Base-by-base conservation (phyloP, 1,139 yeast genomes). In the Candida sp. region DNA sequence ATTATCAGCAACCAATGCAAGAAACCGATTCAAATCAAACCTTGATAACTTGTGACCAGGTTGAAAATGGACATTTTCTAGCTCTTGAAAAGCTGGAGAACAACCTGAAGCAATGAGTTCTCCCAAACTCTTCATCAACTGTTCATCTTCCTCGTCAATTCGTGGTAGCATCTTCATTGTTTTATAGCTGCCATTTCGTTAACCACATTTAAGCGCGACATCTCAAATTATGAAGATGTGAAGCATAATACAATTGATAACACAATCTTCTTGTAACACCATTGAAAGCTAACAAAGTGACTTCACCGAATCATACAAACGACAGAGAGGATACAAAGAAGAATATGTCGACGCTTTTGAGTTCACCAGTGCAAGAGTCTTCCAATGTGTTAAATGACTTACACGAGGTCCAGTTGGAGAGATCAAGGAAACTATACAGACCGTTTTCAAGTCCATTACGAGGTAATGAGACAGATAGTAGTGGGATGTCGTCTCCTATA, bases 1-100 rank as follows among this genome's bases (percentile, higher is more conserved):
- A 43, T 69, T 70, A 7, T 51, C 52, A 21, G 62, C 66, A 11
- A 72, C 47, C 6, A 71, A 49, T 11, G 50, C 49, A 5, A 66
- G 45, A 39, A 62, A 60, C 12, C 43, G 46, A 3, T 48, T 44
- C 4, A 64, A 21, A 39, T 49, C 44, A 5, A 40, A 41, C 2
- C 45, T 22, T 0, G 47, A 29, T 19, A 57, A 35, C 5, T 41
- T 30, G 11, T 54, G 54, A 5, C 55, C 53, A 2, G 55, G 48
- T 7, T 22, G 35, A 38, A 44, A 35, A 35, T 44, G 39, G 22
- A 48, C 38, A 37, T 42, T 42, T 15, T 21, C 23, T 25, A 42
- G 33, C 5, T 39, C 43, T 5, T 55, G 54, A 35, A 63, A 64
- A 12, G 49, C 45, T 4, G 36, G 32, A 1, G 50, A 48, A 1